These are phyloP conservation scores for Leccinum pseudoinsigne DNA, from an alignment of 1,284 basidiomycete genomes.

Conservation along the genomic window DNA sequence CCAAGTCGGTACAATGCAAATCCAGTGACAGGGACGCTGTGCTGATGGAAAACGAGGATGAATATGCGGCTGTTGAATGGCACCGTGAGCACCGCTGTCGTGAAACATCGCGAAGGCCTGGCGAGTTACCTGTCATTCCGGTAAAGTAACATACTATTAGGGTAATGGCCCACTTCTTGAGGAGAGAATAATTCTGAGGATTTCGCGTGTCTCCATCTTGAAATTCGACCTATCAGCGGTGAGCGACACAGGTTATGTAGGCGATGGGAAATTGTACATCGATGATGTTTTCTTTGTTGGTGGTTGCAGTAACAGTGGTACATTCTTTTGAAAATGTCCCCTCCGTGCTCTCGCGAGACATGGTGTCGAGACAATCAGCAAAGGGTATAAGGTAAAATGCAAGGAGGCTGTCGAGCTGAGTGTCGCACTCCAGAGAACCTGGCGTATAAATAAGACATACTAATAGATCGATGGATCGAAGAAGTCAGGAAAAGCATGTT, in stretches of 20 bases:
- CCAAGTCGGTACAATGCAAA: slow-evolving; percentile 37
- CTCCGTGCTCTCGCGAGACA: slow-evolving; percentile 13
- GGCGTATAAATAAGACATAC: neutral
- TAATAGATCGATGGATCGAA: neutral
- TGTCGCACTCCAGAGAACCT: neutral
- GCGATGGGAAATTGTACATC: slow-evolving; percentile 7
- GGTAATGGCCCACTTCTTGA: slow-evolving; percentile 31
- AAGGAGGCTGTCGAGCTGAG: neutral
- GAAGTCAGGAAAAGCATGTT: neutral
- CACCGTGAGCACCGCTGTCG: neutral
- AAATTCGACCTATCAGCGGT: slow-evolving; percentile 28
- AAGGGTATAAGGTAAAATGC: neutral
- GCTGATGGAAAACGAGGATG: slow-evolving; percentile 42
- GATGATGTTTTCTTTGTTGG: slow-evolving; percentile 9
- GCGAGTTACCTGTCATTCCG: slow-evolving; percentile 17
- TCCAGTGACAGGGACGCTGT: slow-evolving; percentile 42
- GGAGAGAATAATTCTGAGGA: slow-evolving; percentile 22
- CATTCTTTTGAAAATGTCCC: slow-evolving; percentile 4
- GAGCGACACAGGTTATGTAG: slow-evolving; percentile 1
- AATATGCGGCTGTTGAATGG: slow-evolving; percentile 26
- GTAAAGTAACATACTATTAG: slow-evolving; percentile 22
- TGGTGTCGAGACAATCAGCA: slow-evolving; percentile 1
- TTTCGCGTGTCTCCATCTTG: slow-evolving; percentile 27
- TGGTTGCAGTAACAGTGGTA: neutral
- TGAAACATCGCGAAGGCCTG: neutral